Base-by-base conservation (phyloP, 352 stramenopile genomes). In the Aphanomyces stellatus region DNA sequence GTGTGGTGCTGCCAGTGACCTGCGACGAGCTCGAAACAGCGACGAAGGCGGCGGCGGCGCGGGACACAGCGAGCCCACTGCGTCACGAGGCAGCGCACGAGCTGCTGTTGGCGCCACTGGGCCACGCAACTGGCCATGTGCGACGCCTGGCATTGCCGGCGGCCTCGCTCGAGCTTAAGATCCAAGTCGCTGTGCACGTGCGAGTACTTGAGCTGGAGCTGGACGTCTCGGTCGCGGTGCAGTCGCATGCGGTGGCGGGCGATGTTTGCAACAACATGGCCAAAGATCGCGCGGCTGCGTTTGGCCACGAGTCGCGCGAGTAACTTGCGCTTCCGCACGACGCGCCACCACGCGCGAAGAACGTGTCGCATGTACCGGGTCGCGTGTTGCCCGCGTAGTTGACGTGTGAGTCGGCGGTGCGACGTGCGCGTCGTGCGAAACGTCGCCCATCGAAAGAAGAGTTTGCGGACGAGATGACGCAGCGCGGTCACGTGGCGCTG, bases 71-170 rank as follows among this genome's bases (percentile, higher is more conserved):
- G 30, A 0, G 15, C 15, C 60, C 60, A 67, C 33, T 67, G 60
- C 1, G 19, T n/a, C 4, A 59, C 33, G 24, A 17, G 4, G 6
- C 13, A 15, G 7, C 60, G 48, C 28, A 51, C n/a, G 25, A 28
- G 57, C 2, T 8, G 1, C 2, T 19, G 37, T 30, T 42, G 46
- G n/a, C 41, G 40, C n/a, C 24, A 43, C 22, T 51, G 31, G 3
- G 25, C 28, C 7, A 67, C 34, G 46, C 37, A 48, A 8, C n/a
- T n/a, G 24, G 60, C 60, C 25, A 53, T 57, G 41, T 67, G 60
- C n/a, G 60, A 67, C 7, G 60, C 49, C 33, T 57, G 49, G 49
- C 2, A 33, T 24, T 57, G 49, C 49, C 49, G 49, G 4, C 49
- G 2, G 25, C 25, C 33, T 13, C 30, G 4, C 25, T 57, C 49